Evolutionary conservation across 2,329 filamentous ascomycete species (phyloP).

Genomic region (Aspergillus pseudonomiae): DNA sequence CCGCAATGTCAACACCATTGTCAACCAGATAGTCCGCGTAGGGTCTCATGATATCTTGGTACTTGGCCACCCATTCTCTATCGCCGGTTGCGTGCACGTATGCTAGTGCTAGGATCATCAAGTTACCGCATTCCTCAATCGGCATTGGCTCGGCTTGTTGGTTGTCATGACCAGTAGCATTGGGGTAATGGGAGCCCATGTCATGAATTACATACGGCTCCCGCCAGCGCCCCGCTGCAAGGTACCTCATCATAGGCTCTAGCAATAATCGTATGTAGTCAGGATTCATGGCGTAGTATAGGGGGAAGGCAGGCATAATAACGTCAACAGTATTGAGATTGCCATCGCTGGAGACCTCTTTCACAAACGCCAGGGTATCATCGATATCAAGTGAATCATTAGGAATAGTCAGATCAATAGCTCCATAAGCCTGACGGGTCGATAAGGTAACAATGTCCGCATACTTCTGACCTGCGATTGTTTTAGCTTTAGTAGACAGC

Average conservation of each 20-base stretch:
- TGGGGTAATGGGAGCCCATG: slow-evolving; percentile 46
- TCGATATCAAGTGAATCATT: slow-evolving; percentile 34
- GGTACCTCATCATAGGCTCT: slow-evolving; percentile 48
- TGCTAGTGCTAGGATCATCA: slow-evolving; percentile 43
- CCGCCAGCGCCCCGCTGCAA: slow-evolving; percentile 43
- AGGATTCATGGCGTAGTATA: slow-evolving; percentile 48
- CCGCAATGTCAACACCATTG: slow-evolving; percentile 42
- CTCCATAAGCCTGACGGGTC: slow-evolving; percentile 46
- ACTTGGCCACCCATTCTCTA: slow-evolving; percentile 38
- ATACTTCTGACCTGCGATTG: slow-evolving; percentile 42
- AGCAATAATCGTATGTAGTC: slow-evolving; percentile 48
- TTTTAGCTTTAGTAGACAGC: slow-evolving; percentile 31
- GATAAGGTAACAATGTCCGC: slow-evolving; percentile 46
- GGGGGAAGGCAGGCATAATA: slow-evolving; percentile 47
- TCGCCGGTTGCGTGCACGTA: slow-evolving; percentile 46
- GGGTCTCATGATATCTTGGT: slow-evolving; percentile 36
- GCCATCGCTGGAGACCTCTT: slow-evolving; percentile 49
- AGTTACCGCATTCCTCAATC: slow-evolving; percentile 45
- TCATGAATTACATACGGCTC: slow-evolving; percentile 46
- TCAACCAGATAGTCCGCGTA: slow-evolving; percentile 49
- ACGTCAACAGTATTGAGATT: slow-evolving; percentile 50
- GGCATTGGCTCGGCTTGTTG: slow-evolving; percentile 46
- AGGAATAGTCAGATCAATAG: slow-evolving; percentile 45
- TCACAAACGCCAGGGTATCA: slow-evolving; percentile 43
- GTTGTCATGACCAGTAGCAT: slow-evolving; percentile 45